A percentile compares a stretch with the other conserved stretches of the same genome.
These are phyloP conservation scores for Podospora comata DNA, from an alignment of 495 filamentous ascomycete genomes.

Conservation along the genomic window DNA sequence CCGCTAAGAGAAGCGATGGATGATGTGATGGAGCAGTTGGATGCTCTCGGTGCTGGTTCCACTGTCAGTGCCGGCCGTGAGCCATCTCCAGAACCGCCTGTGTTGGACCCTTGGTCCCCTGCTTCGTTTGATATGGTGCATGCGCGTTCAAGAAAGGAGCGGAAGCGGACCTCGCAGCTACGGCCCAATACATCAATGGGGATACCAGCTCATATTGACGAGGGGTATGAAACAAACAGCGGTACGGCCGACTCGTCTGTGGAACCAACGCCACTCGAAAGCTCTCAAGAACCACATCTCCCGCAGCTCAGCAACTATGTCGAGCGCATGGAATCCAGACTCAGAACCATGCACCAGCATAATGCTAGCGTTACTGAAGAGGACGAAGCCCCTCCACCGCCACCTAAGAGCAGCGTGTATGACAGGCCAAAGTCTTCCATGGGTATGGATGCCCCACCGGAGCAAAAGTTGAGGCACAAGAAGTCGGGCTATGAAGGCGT, in stretches of 20 bases:
- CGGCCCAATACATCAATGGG: conserved; percentile 74
- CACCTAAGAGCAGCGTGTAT: conserved; percentile 54
- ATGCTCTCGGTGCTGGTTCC: conserved; percentile 74
- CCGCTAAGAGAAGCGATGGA: conserved; percentile 94
- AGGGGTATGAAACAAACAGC: conserved; percentile 52
- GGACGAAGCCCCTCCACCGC: conserved; percentile 58
- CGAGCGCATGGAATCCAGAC: conserved; percentile 79
- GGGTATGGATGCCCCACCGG: conserved; percentile 31
- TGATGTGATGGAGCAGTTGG: conserved; percentile 92
- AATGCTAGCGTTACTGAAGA: conserved; percentile 45
- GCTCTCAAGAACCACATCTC: conserved; percentile 52
- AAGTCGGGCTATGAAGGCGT: conserved; percentile 80
- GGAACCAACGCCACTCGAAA: conserved; percentile 34
- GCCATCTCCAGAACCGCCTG: conserved; percentile 48
- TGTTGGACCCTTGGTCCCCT: conserved; percentile 83
- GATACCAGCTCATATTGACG: conserved; percentile 53
- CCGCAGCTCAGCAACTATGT: conserved; percentile 80
- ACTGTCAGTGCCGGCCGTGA: conserved; percentile 16
- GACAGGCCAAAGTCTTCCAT: conserved; percentile 52
- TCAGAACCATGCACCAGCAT: conserved; percentile 67
- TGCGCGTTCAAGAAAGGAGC: conserved; percentile 39
- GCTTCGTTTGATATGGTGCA: conserved; percentile 73
- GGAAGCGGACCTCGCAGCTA: conserved; percentile 25
- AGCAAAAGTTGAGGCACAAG: conserved; percentile 50
- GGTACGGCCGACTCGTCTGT: conserved; percentile 46